A percentile compares a stretch with the other conserved stretches of the same genome.
These are phyloP conservation scores for Hymenoscyphus albidus DNA, from an alignment of 2,329 filamentous ascomycete species.

Conservation along the genomic window DNA sequence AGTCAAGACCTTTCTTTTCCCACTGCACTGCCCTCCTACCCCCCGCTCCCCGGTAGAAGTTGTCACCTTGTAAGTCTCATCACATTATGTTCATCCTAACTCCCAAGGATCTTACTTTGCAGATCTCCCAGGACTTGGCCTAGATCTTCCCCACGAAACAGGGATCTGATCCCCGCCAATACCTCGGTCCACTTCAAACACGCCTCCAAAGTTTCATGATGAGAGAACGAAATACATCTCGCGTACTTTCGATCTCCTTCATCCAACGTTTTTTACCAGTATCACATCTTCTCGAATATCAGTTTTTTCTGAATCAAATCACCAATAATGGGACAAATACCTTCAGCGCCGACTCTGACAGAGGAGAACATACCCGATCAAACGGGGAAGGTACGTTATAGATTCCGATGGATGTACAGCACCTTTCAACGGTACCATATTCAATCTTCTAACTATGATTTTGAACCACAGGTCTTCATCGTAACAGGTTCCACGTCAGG, in stretches of 20 bases:
- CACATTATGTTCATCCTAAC: background rate
- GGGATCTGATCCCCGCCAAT: background rate
- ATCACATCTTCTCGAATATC: background rate
- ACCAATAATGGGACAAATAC: background rate
- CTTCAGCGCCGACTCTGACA: constrained; percentile 6
- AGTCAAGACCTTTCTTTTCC: too few species aligned
- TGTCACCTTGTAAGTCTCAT: too few species aligned
- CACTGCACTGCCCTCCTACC: too few species aligned
- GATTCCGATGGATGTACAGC: background rate
- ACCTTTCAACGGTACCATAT: background rate
- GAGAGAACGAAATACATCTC: background rate
- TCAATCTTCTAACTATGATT: background rate
- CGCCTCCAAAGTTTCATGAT: background rate
- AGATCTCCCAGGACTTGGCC: background rate
- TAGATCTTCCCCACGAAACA: background rate
- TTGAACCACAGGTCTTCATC: constrained; percentile 35
- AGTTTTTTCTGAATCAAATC: background rate
- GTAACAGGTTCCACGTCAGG: constrained; percentile 39
- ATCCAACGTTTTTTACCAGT: background rate
- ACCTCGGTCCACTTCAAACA: background rate
- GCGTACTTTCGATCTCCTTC: background rate
- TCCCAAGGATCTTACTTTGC: background rate
- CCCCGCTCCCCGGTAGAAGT: too few species aligned
- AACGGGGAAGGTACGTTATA: constrained; percentile 26
- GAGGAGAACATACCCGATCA: constrained; percentile 11